Evolutionary conservation across 2,329 filamentous ascomycete genomes (phyloP).

Genomic region (Harringtonia lauricola): DNA sequence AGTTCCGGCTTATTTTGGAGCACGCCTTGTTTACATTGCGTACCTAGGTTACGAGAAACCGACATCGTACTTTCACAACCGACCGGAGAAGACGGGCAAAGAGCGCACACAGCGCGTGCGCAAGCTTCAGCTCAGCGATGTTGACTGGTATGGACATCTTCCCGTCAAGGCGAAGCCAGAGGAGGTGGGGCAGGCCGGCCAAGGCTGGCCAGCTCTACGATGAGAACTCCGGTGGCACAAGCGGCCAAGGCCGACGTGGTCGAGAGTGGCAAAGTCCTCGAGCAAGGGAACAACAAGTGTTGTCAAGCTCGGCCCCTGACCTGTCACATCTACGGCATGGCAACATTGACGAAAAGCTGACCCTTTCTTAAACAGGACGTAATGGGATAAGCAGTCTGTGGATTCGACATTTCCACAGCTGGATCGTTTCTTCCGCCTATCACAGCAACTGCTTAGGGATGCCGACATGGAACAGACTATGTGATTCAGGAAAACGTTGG

Average conservation of each 20-base stretch:
- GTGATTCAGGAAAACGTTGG: too few species aligned
- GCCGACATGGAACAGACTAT: too few species aligned
- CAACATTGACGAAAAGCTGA: too few species aligned
- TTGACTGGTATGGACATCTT: conserved; percentile 68
- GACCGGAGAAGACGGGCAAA: conserved; percentile 42
- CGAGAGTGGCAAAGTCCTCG: background rate
- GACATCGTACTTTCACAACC: conserved; percentile 39
- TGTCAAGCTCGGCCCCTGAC: background rate
- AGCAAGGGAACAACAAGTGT: background rate
- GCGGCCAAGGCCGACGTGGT: background rate
- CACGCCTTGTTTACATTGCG: conserved; percentile 35
- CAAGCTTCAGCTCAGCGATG: conserved; percentile 89
- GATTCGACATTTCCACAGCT: too few species aligned
- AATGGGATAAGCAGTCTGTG: too few species aligned
- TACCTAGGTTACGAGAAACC: conserved; percentile 39
- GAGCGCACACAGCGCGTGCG: conserved; percentile 72
- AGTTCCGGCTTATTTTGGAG: conserved; percentile 10
- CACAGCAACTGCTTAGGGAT: too few species aligned
- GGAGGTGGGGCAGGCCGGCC: too few species aligned
- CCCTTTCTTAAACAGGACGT: too few species aligned
- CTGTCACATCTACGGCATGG: too few species aligned
- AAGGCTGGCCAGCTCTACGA: too few species aligned
- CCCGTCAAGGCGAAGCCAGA: background rate
- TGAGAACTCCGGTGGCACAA: background rate
- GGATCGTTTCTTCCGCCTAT: too few species aligned